phyloP scores from a whole-genome alignment of 139 green algal species.

The Edaphochlamys debaryana region DNA sequence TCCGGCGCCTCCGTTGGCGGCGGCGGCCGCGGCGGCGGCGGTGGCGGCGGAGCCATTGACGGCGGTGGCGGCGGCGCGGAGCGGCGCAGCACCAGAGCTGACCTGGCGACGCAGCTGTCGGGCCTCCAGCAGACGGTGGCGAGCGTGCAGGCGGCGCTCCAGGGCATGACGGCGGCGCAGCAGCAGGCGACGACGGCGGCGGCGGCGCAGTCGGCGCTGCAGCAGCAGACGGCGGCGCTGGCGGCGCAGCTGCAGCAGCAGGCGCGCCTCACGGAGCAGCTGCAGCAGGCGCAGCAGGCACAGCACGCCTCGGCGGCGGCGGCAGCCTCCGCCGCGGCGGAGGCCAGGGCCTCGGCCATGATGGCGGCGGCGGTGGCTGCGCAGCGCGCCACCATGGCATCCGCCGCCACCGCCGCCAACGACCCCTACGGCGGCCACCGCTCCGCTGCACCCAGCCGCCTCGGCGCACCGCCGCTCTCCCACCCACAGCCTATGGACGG shows the following conservation, averaged over 20 bases:
- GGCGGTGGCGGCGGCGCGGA: too few species aligned
- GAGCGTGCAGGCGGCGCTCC: not conserved
- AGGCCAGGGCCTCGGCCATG: too few species aligned
- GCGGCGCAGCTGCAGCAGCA: not conserved
- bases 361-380: too few species aligned
- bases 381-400: too few species aligned
- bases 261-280: not conserved
- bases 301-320: not conserved
- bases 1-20: not conserved
- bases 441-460: too few species aligned
- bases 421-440: too few species aligned
- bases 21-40: too few species aligned
- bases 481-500: too few species aligned
- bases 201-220: not conserved
- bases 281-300: not conserved
- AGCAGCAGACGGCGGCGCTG: not conserved
- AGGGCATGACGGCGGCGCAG: conserved; percentile 11
- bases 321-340: not conserved
- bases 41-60: too few species aligned
- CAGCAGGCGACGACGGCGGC: not conserved
- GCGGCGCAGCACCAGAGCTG: too few species aligned
- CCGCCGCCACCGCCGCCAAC: too few species aligned
- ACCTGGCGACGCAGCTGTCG: not conserved
- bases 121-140: conserved; percentile 24
- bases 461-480: too few species aligned